phyloP scores from a whole-genome alignment of 257 asterid genomes.

The Coffea eugenioides region DNA sequence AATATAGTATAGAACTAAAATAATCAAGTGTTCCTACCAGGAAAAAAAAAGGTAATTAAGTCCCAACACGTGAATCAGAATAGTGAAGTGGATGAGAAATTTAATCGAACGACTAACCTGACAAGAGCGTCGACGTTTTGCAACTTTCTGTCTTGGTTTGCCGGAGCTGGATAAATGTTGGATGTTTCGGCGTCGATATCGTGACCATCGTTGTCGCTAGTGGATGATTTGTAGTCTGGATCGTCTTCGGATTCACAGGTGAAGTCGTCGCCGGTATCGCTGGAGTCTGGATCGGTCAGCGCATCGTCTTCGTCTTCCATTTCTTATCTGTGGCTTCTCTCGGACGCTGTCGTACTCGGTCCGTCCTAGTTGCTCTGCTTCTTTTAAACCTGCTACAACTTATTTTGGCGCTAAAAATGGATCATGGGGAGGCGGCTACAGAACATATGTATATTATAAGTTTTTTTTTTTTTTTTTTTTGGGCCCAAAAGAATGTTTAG shows the following conservation, averaged over 20 bases:
- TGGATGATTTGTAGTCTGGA: slow-evolving; percentile 35
- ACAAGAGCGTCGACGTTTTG: slow-evolving; percentile 68
- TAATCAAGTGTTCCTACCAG: background rate
- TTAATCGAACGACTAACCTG: slow-evolving; percentile 36
- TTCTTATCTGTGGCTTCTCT: slow-evolving; percentile 4
- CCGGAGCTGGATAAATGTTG: slow-evolving; percentile 37
- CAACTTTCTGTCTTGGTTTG: slow-evolving; percentile 43
- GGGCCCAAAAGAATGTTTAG: no score
- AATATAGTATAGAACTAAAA: background rate
- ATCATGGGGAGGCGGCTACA: background rate
- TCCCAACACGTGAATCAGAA: background rate
- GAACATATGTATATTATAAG: no score
- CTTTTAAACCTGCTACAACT: background rate
- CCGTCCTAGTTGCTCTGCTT: background rate
- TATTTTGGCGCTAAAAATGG: slow-evolving; percentile 16
- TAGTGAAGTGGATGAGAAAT: background rate
- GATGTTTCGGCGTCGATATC: slow-evolving; percentile 31
- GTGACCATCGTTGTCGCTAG: slow-evolving; percentile 40
- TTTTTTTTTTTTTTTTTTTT: no score
- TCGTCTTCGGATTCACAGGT: slow-evolving; percentile 18
- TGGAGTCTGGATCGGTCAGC: slow-evolving; percentile 40
- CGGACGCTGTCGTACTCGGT: slow-evolving; percentile 4
- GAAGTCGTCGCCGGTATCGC: slow-evolving; percentile 42
- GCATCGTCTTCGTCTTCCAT: slow-evolving; percentile 60
- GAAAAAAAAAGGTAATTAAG: no score